A percentile compares a stretch with the other conserved stretches of the same genome.
Evolutionary conservation across 805 yeast species (phyloP).

Genomic region (Yamadazyma insecticola): DNA sequence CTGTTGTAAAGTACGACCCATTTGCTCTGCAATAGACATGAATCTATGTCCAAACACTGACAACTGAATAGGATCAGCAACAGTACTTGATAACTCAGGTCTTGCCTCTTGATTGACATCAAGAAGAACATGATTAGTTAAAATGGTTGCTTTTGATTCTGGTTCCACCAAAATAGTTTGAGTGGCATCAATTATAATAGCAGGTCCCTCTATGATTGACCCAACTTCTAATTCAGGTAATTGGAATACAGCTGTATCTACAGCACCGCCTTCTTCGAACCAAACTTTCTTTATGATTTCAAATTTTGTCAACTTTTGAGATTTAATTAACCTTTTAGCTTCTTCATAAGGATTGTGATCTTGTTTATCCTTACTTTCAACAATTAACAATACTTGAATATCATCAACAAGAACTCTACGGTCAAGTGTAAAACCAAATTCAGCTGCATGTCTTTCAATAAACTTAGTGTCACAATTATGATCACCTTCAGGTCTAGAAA

Average conservation of each 20-base stretch:
- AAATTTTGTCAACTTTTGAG: background rate
- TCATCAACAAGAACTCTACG: conserved; percentile 34
- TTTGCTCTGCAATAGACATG: conserved; percentile 38
- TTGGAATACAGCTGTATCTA: conserved; percentile 17
- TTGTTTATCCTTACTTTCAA: conserved; percentile 45
- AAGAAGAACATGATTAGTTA: conserved; percentile 26
- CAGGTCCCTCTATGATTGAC: conserved; percentile 21
- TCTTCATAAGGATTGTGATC: conserved; percentile 51
- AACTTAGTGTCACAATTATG: conserved; percentile 21
- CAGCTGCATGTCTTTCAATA: conserved; percentile 24
- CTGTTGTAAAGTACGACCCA: conserved; percentile 43
- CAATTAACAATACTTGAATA: conserved; percentile 48
- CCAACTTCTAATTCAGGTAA: conserved; percentile 21
- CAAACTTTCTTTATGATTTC: conserved; percentile 12
- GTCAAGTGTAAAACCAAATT: conserved; percentile 35
- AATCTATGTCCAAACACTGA: conserved; percentile 39
- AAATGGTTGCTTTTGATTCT: conserved; percentile 23
- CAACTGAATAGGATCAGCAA: conserved; percentile 34
- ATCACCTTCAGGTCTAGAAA: conserved; percentile 28
- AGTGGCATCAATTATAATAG: conserved; percentile 31
- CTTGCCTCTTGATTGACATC: conserved; percentile 20
- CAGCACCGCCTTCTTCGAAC: conserved; percentile 29
- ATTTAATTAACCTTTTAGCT: conserved; percentile 13
- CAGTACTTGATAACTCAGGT: conserved; percentile 18
- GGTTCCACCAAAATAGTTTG: conserved; percentile 32